phyloP scores from a whole-genome alignment of 805 yeast species.

The Wickerhamiella allomyrinae region DNA sequence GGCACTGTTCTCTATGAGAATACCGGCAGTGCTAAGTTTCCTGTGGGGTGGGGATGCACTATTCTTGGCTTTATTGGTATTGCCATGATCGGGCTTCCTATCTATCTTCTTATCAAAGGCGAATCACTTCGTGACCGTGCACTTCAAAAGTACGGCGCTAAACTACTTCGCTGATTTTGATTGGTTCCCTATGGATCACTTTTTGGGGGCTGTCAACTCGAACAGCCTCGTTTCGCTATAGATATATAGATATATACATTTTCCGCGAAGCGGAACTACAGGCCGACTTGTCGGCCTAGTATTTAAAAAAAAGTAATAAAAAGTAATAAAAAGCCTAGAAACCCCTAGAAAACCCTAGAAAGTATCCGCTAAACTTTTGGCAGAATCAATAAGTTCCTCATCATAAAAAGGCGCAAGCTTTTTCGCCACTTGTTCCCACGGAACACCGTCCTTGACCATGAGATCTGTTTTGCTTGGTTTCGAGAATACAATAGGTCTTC shows the following conservation, averaged over 20 bases:
- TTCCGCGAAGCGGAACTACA: no score
- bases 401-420: not conserved
- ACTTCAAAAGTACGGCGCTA: slow-evolving; percentile 9
- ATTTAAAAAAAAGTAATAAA: no score
- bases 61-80: slow-evolving; percentile 32
- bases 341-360: no score
- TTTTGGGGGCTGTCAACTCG: no score
- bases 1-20: slow-evolving; percentile 43
- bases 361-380: no score
- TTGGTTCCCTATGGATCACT: not conserved
- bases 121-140: slow-evolving; percentile 8
- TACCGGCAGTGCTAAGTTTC: slow-evolving; percentile 28
- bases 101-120: slow-evolving; percentile 16
- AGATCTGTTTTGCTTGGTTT: not conserved
- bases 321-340: no score
- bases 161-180: not conserved
- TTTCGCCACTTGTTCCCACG: not conserved
- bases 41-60: slow-evolving; percentile 48
- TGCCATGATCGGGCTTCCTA: slow-evolving; percentile 35
- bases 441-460: not conserved
- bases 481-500: not conserved
- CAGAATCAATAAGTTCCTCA: not conserved
- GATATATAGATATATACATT: no score
- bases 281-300: no score
- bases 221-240: not conserved